Evolutionary conservation across 345 rosid genomes (phyloP), one percentile per base, ranked within the genome.

Genomic region (Eucalyptus rudis): DNA sequence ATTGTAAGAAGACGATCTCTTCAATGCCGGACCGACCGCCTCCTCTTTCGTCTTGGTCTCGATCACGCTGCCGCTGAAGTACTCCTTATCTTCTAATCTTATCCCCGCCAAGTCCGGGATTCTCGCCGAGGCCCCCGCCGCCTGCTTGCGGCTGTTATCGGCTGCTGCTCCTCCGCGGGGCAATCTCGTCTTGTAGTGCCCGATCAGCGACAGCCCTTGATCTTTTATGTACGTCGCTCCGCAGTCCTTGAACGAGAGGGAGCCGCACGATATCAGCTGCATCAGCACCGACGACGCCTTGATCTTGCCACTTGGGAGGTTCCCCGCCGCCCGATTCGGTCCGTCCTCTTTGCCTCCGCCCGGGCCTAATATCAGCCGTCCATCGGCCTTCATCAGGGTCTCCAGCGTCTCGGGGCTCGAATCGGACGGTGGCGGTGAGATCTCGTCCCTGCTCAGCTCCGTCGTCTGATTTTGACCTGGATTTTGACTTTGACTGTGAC

Each of bases 381-480:
- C 95, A 83, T 95, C 96, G 5, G 95, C 96, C 87, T 95, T 96
- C 95, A 97, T 92, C 93, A 96, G 89, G 29, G 96, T 91, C 88
- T 96, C 99, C 81, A 98, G 89, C 8, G 99, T 98, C 90, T 97
- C 98, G 5, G 99, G 98, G 59, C 99, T 98, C 45, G 99, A 98
- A 94, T 98, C 98, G 9, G 97, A 96, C 93, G 96, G 98, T 14
- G 99, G 99, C 89, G 99, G 99, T 5, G 99, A 98, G 87, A 96
- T 94, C 94, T 95, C 99, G 86, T 94, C 99, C 92, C 95, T 92
- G 87, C 90, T 92, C 88, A 91, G 97, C 94, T 94, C 98, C 44
- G 95, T 92, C 7, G 89, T 95, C 90, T 88, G 88, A 44, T 29
- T 58, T 29, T 36, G 47, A 36, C 84, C 84, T 19, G 76, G 89